Percentiles rank a stretch among this genome's conserved stretches.
phyloP scores from a whole-genome alignment of 2,329 filamentous ascomycete species.

The Aschersonia sp. region DNA sequence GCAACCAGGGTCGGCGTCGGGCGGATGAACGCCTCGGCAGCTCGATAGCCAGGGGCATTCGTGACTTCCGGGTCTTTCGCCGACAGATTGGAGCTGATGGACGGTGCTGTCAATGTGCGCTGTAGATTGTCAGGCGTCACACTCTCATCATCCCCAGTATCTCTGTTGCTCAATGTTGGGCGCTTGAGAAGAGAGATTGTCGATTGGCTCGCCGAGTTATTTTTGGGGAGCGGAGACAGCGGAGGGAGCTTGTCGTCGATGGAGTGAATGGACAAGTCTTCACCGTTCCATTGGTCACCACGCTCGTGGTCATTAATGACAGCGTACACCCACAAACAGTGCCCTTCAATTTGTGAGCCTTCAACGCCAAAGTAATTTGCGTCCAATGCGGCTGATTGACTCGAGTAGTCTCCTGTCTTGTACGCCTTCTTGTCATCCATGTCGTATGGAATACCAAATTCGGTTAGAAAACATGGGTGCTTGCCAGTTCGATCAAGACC shows the following conservation, averaged over 20 bases:
- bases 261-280: conserved; percentile 86
- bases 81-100: conserved; percentile 44
- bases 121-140: conserved; percentile 68
- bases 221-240: conserved; percentile 32
- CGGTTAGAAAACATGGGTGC: conserved; percentile 79
- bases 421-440: conserved; percentile 97
- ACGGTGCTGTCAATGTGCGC: conserved; percentile 52
- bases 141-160: conserved; percentile 35
- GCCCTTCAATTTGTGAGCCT: conserved; percentile 69
- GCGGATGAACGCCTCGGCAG: conserved; percentile 84
- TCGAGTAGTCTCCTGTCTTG: conserved; percentile 87
- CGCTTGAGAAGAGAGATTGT: conserved; percentile 23
- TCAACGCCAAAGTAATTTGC: conserved; percentile 92
- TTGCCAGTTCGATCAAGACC: conserved; percentile 78
- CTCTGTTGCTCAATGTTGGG: conserved; percentile 8
- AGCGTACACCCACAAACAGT: conserved; percentile 81
- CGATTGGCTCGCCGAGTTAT: conserved; percentile 25
- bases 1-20: conserved; percentile 66
- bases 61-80: conserved; percentile 41
- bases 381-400: conserved; percentile 83
- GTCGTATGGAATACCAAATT: conserved; percentile 96
- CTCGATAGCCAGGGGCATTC: conserved; percentile 63
- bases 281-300: conserved; percentile 95
- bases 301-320: conserved; percentile 72
- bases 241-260: conserved; percentile 59